These are phyloP conservation scores for Mycena polygramma DNA, from an alignment of 768 basidiomycete genomes.

Conservation along the genomic window DNA sequence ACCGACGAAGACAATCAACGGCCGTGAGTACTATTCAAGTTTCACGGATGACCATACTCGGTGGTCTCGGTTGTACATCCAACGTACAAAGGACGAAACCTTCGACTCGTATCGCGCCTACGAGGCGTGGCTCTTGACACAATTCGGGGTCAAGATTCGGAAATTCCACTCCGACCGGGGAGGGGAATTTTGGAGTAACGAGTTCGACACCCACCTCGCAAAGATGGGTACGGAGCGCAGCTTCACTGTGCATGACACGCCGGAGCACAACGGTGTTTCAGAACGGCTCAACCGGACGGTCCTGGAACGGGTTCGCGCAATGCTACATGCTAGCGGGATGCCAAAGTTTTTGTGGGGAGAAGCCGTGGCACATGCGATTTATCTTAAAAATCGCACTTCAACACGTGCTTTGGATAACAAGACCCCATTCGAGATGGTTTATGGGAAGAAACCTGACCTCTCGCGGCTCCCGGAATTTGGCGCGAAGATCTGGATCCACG, in stretches of 20 bases:
- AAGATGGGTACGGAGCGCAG: too few species aligned
- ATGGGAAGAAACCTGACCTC: constrained; percentile 41
- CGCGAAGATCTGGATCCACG: constrained; percentile 41
- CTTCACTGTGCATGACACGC: constrained; percentile 41
- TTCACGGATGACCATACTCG: constrained; percentile 52
- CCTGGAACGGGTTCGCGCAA: constrained; percentile 46
- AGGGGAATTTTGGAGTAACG: constrained; percentile 42
- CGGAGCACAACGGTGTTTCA: constrained; percentile 54
- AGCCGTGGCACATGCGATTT: constrained; percentile 42
- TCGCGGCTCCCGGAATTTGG: constrained; percentile 40
- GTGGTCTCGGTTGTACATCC: constrained; percentile 41
- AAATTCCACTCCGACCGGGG: constrained; percentile 46
- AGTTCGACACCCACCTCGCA: too few species aligned
- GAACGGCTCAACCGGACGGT: constrained; percentile 51
- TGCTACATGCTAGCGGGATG: constrained; percentile 44
- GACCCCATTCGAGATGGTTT: constrained; percentile 42
- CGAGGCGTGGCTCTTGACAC: constrained; percentile 42
- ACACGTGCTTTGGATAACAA: constrained; percentile 39
- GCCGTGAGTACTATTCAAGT: constrained; percentile 46
- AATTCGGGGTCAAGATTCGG: constrained; percentile 44
- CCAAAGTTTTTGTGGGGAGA: constrained; percentile 52
- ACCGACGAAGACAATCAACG: not conserved
- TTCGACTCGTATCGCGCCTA: constrained; percentile 43
- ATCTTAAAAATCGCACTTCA: constrained; percentile 18
- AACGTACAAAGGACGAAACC: constrained; percentile 47